Evolutionary conservation across 768 basidiomycete genomes (phyloP).

Genomic region (Suillus fuscotomentosus): DNA sequence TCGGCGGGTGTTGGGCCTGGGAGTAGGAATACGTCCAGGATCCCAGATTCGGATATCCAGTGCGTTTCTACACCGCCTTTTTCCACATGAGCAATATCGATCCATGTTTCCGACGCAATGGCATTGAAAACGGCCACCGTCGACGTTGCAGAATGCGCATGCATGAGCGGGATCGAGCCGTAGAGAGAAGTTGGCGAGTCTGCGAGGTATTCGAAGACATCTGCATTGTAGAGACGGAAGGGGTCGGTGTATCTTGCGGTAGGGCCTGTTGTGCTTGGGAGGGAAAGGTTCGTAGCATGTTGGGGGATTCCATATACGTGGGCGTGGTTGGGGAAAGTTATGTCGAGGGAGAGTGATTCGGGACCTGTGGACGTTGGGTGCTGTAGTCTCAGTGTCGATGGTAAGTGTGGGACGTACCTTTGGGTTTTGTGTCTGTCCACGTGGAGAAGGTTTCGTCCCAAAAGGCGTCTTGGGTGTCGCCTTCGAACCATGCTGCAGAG

Average conservation of each 20-base stretch:
- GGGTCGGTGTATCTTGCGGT: slow-evolving; percentile 80
- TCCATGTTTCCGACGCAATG: slow-evolving; percentile 90
- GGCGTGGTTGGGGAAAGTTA: slow-evolving; percentile 88
- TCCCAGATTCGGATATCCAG: slow-evolving; percentile 98
- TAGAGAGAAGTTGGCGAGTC: slow-evolving; percentile 81
- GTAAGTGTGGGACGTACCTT: slow-evolving; percentile 52
- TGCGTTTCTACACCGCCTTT: slow-evolving; percentile 65
- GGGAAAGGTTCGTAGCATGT: slow-evolving; percentile 86
- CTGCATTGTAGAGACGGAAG: slow-evolving; percentile 91
- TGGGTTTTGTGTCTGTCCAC: slow-evolving; percentile 94
- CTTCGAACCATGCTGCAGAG: slow-evolving; percentile 81
- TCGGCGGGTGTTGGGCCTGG: slow-evolving; percentile 86
- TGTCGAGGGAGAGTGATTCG: slow-evolving; percentile 89
- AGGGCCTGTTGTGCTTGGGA: slow-evolving; percentile 86
- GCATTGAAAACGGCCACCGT: slow-evolving; percentile 92
- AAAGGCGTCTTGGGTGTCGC: slow-evolving; percentile 74
- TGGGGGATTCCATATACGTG: slow-evolving; percentile 97
- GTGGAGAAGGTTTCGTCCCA: slow-evolving; percentile 89
- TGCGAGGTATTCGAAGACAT: slow-evolving; percentile 94
- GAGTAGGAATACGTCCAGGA: slow-evolving; percentile 90
- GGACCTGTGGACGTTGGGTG: slow-evolving; percentile 62
- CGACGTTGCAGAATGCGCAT: slow-evolving; percentile 84
- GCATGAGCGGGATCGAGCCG: slow-evolving; percentile 89
- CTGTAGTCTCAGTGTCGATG: neutral
- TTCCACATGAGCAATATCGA: slow-evolving; percentile 77